Conservation (phyloP, 2,329 filamentous ascomycete species). For the Sclerotinia trifoliorum region DNA sequence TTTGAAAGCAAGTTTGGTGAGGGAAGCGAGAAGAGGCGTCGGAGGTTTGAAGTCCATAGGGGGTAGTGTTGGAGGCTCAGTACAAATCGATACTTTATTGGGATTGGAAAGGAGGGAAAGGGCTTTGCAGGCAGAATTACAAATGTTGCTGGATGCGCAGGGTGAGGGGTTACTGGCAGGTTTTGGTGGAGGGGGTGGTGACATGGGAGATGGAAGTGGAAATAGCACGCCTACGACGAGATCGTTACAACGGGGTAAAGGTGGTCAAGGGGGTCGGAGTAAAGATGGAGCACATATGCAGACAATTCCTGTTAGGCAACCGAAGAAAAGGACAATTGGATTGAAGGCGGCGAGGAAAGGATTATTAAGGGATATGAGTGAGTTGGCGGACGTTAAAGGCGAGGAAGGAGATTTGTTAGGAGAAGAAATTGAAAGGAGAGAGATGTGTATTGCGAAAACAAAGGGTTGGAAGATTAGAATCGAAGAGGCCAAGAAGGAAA, state of each 20-base stretch:
- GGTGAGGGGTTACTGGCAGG: constrained; percentile 46
- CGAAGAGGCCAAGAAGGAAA: constrained; percentile 25
- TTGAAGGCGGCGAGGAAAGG: constrained; percentile 63
- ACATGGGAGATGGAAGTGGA: constrained; percentile 40
- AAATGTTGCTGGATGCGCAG: constrained; percentile 58
- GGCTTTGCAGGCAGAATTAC: constrained; percentile 56
- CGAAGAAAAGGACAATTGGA: constrained; percentile 51
- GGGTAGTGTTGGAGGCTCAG: neutral
- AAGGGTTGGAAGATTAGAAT: constrained; percentile 51
- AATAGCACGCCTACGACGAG: constrained; percentile 34
- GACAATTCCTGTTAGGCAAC: constrained; percentile 62
- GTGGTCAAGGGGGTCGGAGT: constrained; percentile 25
- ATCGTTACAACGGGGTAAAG: constrained; percentile 26
- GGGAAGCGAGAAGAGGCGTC: neutral
- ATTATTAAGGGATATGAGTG: constrained; percentile 61
- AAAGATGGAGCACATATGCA: constrained; percentile 30
- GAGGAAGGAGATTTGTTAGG: constrained; percentile 65
- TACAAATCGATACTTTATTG: constrained; percentile 39
- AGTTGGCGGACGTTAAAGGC: constrained; percentile 63
- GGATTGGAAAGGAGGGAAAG: constrained; percentile 49
- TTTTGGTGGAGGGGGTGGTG: constrained; percentile 31
- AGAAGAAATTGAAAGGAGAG: constrained; percentile 55
- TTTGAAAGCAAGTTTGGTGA: neutral
- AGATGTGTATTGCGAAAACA: constrained; percentile 57
- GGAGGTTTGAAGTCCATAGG: neutral